Base-by-base conservation (phyloP, 2,329 filamentous ascomycete species). In the Lojkania enalia region DNA sequence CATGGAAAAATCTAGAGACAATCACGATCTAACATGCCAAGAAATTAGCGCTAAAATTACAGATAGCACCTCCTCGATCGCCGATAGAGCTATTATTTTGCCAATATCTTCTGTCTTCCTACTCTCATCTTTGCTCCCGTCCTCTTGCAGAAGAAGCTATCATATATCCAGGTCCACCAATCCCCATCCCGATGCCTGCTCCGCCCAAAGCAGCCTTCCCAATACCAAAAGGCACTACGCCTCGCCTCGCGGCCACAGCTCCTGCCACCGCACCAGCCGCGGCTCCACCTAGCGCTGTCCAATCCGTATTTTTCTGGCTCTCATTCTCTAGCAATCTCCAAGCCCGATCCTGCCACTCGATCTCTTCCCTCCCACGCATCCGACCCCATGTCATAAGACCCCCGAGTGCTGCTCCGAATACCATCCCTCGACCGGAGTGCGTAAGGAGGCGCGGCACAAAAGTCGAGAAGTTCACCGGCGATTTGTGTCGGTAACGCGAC, bases 291-390 rank as follows among this genome's bases (percentile, higher is more conserved):
- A 76, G 71, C 15, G 74, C 77, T 73, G 75, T 82, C 55, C 80
- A 79, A 58, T 85, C 82, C 37, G 73, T 75, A 54, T 79, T 73
- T 0, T 79, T 58, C 70, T 87, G 82, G 0, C 58, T 57, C 20
- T 54, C 54, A 51, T 80, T 85, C 66, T 79, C 79, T 32, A 83
- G 54, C 38, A 87, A 58, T 20, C 83, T 71, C 82, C 83, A 86
- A 44, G 77, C 76, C 14, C 84, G 73, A 59, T 86, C 83, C 57
- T 78, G 67, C 83, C 83, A 86, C 64, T 86, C 82, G 21, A 86
- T 80, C 30, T 77, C 72, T 52, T 81, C 75, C 13, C 74, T 71
- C 0, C 78, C 80, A 41, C 68, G 68, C 82, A 86, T 85, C 2
- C 76, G 70, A 0, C 59, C 71, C 20, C 67, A 61, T 3, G 81